Evolutionary conservation across 768 basidiomycete species (phyloP).

Genomic region (Lactifluus subvellereus): DNA sequence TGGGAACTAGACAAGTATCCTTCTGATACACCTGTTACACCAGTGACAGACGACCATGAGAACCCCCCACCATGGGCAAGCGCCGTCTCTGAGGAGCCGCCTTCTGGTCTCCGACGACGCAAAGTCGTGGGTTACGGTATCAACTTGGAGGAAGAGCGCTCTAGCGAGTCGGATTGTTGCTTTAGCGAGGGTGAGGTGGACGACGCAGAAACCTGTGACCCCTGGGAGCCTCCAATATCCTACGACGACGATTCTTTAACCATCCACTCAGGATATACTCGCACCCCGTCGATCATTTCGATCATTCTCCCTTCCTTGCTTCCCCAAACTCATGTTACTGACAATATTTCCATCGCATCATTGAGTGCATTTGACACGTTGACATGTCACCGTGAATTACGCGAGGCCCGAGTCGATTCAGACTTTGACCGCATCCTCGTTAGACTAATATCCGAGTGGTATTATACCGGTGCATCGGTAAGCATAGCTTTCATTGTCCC

Average conservation of each 20-base stretch:
- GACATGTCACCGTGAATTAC: constrained; percentile 52
- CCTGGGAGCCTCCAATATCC: constrained; percentile 7
- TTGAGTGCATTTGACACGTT: constrained; percentile 41
- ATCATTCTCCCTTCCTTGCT: constrained; percentile 22
- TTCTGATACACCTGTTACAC: constrained; percentile 23
- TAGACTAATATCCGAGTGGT: constrained; percentile 47
- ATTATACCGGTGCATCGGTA: not conserved
- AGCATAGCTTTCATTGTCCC: not conserved
- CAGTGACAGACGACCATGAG: constrained; percentile 8
- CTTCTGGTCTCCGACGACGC: constrained; percentile 21
- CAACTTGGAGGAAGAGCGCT: constrained; percentile 16
- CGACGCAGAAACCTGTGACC: constrained; percentile 16
- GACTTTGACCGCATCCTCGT: constrained; percentile 47
- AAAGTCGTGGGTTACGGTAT: constrained; percentile 15
- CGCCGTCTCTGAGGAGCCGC: constrained; percentile 1
- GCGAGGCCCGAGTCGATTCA: constrained; percentile 40
- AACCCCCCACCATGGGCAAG: constrained; percentile 13
- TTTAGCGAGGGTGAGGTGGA: constrained; percentile 28
- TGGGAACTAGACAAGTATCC: not conserved
- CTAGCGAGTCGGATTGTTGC: constrained; percentile 39
- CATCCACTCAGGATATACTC: not conserved
- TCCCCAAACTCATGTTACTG: constrained; percentile 27
- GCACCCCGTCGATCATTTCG: constrained; percentile 1
- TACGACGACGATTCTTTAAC: constrained; percentile 13
- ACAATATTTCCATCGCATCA: constrained; percentile 33